phyloP scores from a whole-genome alignment of 345 rosid species.

The Citrus cavaleriei region DNA sequence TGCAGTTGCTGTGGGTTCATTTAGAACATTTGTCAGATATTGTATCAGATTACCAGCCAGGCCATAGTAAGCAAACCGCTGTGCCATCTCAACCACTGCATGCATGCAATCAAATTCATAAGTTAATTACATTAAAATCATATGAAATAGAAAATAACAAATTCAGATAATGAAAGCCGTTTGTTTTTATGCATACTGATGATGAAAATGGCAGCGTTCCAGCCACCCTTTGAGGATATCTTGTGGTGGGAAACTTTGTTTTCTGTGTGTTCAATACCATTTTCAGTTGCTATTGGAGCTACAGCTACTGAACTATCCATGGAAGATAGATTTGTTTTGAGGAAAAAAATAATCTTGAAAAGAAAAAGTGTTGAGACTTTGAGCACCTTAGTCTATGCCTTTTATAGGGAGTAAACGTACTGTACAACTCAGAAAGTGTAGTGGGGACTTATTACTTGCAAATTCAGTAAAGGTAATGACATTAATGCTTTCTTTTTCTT shows the following conservation, averaged over 20 bases:
- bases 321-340: neutral
- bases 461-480: too few species aligned
- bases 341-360: neutral
- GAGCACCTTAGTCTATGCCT: neutral
- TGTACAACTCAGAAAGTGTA: neutral
- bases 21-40: constrained; percentile 64
- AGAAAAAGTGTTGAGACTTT: neutral
- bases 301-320: constrained; percentile 28
- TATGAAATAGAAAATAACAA: neutral
- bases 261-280: neutral
- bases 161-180: neutral
- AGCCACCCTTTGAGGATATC: constrained; percentile 49
- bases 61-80: constrained; percentile 81
- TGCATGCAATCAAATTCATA: neutral
- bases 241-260: neutral
- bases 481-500: too few species aligned
- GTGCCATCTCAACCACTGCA: constrained; percentile 78
- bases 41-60: constrained; percentile 70
- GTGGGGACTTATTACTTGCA: too few species aligned
- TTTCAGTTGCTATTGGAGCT: constrained; percentile 14
- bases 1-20: constrained; percentile 48
- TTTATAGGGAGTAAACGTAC: neutral
- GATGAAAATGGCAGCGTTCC: constrained; percentile 87
- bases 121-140: neutral
- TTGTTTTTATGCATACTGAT: constrained; percentile 46